Evolutionary conservation across 768 basidiomycete species (phyloP).

Genomic region (Tulasnella sp.): DNA sequence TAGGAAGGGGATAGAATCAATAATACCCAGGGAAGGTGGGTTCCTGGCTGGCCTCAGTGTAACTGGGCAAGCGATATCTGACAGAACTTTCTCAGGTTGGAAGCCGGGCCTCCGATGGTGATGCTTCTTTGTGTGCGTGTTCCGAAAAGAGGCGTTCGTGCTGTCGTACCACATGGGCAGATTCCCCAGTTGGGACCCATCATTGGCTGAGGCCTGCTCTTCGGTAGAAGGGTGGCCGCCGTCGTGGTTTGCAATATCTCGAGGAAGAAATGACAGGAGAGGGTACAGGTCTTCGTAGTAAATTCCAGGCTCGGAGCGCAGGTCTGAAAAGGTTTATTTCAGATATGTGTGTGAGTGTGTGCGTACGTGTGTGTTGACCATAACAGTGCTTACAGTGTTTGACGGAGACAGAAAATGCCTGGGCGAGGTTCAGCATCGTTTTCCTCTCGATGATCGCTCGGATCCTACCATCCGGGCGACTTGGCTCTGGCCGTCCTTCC

Average conservation of each 20-base stretch:
- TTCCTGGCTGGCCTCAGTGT: constrained; percentile 44
- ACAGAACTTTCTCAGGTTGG: constrained; percentile 18
- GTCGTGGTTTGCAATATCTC: constrained; percentile 33
- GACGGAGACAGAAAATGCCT: constrained; percentile 11
- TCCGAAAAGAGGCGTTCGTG: constrained; percentile 15
- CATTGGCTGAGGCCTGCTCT: not conserved
- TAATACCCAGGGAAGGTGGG: constrained; percentile 41
- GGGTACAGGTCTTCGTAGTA: constrained; percentile 69
- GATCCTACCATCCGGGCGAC: not conserved
- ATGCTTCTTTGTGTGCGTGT: constrained; percentile 15
- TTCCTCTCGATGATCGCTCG: constrained; percentile 14
- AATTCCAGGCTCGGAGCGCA: constrained; percentile 56
- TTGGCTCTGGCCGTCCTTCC: not conserved
- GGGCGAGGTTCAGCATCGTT: constrained; percentile 16
- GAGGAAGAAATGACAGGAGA: constrained; percentile 53
- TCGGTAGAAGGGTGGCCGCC: constrained; percentile 17
- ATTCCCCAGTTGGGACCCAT: constrained; percentile 35
- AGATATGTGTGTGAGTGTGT: too few species aligned
- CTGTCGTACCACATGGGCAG: constrained; percentile 46
- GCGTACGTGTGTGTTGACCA: too few species aligned
- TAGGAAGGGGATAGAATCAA: constrained; percentile 44
- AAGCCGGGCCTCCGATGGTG: constrained; percentile 7
- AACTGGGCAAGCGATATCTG: not conserved
- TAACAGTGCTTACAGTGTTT: not conserved
- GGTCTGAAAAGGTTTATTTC: constrained; percentile 21